Evolutionary conservation across 495 filamentous ascomycete genomes (phyloP).

Genomic region (Lasiosphaeria ovina): DNA sequence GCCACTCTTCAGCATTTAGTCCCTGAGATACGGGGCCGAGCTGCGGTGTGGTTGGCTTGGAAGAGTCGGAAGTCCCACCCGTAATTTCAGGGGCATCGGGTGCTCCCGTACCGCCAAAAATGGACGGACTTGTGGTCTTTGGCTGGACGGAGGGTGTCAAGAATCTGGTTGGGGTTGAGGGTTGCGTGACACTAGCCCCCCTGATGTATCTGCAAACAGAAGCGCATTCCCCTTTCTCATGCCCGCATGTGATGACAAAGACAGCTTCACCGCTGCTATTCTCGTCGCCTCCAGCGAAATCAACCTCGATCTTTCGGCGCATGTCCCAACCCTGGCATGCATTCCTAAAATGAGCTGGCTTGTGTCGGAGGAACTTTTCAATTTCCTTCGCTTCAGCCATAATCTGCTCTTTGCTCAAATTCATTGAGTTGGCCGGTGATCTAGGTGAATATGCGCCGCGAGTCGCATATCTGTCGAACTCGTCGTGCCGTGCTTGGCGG

Average conservation of each 20-base stretch:
- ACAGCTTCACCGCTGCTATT: slow-evolving; percentile 69
- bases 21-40: background rate
- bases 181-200: background rate
- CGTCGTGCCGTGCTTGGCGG: slow-evolving; percentile 60
- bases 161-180: slow-evolving; percentile 5
- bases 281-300: slow-evolving; percentile 81
- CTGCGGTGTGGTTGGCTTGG: background rate
- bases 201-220: slow-evolving; percentile 35
- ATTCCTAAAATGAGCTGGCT: slow-evolving; percentile 74
- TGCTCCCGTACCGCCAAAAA: slow-evolving; percentile 20
- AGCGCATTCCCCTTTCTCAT: slow-evolving; percentile 50
- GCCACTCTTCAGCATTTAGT: slow-evolving; percentile 37
- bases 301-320: slow-evolving; percentile 78
- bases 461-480: slow-evolving; percentile 58
- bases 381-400: slow-evolving; percentile 76
- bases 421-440: slow-evolving; percentile 56
- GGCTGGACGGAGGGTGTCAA: slow-evolving; percentile 14
- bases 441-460: slow-evolving; percentile 49
- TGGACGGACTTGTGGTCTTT: slow-evolving; percentile 10
- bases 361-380: slow-evolving; percentile 69
- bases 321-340: slow-evolving; percentile 89
- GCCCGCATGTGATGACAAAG: slow-evolving; percentile 69
- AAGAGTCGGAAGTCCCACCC: background rate
- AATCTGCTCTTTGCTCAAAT: slow-evolving; percentile 66
- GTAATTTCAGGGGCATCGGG: background rate